Base-by-base conservation (phyloP, 495 filamentous ascomycete genomes). In the Penicillium psychrofluorescens region DNA sequence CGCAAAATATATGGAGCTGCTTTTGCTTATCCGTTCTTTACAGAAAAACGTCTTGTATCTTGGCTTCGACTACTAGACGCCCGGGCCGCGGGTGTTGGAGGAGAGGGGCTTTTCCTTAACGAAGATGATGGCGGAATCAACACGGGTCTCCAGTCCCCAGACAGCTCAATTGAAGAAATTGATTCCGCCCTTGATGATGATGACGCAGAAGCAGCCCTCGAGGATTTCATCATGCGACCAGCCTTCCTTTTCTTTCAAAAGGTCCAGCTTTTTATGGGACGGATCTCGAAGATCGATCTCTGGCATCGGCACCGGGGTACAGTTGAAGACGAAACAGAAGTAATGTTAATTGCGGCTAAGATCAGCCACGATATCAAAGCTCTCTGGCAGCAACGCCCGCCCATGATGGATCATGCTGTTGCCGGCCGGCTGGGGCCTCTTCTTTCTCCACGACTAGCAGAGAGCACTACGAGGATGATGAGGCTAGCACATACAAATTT, bases 331-430 rank as follows among this genome's bases (percentile, higher is more conserved):
- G 59, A 66, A 51, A 62, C 59, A 9, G 59, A 68, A 28, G 59
- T 66, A 9, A 62, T 64, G 59, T 43, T 45, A 31, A 58, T 67
- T 35, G 61, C 55, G 10, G 54, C 58, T 13, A 50, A 55, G 38
- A 71, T 67, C 35, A 48, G 50, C 15, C 48, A 51, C 15, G 66
- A 72, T 51, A 53, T 70, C 13, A 53, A 58, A 30, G 39, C 56
- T n/a, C 54, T 70, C 8, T 66, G 65, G 37, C 55, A 59, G 6
- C 48, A 59, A 16, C 56, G 66, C 27, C 68, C 62, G 33, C 60
- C 62, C 7, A 54, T 68, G 9, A 67, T 68, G 59, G 64, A 69
- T 43, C 63, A 64, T 51, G 68, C 68, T 34, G 48, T 66, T 8
- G 59, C 61, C 11, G 64, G 64, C 14, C 56, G 58, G 16, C 53